These are phyloP conservation scores for Russula abietina DNA, from an alignment of 768 basidiomycete genomes.

Conservation along the genomic window DNA sequence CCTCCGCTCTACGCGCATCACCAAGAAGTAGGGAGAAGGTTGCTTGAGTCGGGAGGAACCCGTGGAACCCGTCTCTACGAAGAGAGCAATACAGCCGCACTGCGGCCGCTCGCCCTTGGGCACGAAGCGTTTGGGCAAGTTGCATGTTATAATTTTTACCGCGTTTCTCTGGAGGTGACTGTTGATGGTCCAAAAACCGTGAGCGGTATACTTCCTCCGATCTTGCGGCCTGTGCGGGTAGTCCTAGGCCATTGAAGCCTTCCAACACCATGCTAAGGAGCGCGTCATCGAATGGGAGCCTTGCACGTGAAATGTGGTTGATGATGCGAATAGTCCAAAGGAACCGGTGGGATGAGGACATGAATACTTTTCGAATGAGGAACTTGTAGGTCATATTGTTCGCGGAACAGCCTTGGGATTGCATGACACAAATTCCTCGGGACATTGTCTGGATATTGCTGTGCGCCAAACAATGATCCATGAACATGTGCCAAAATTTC, in stretches of 20 bases:
- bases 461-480: constrained; percentile 36
- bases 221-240: constrained; percentile 15
- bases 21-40: constrained; percentile 16
- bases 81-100: constrained; percentile 8
- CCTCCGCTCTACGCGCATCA: constrained; percentile 6
- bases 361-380: constrained; percentile 42
- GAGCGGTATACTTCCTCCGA: constrained; percentile 22
- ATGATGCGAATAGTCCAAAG: constrained; percentile 16
- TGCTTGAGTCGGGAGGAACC: constrained; percentile 20
- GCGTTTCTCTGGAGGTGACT: not conserved
- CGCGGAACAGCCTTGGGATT: constrained; percentile 37
- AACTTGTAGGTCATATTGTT: constrained; percentile 44
- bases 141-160: constrained; percentile 14
- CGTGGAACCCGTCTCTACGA: constrained; percentile 13
- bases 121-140: constrained; percentile 9
- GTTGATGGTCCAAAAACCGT: not conserved
- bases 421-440: constrained; percentile 28
- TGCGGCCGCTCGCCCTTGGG: constrained; percentile 1
- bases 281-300: constrained; percentile 23
- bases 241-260: constrained; percentile 22
- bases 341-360: constrained; percentile 21
- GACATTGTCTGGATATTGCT: constrained; percentile 18
- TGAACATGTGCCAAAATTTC: constrained; percentile 50
- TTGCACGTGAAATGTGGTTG: constrained; percentile 9
- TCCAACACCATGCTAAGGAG: constrained; percentile 21